Conservation (phyloP, 441 rosid species). For the Bruguiera hainesii region DNA sequence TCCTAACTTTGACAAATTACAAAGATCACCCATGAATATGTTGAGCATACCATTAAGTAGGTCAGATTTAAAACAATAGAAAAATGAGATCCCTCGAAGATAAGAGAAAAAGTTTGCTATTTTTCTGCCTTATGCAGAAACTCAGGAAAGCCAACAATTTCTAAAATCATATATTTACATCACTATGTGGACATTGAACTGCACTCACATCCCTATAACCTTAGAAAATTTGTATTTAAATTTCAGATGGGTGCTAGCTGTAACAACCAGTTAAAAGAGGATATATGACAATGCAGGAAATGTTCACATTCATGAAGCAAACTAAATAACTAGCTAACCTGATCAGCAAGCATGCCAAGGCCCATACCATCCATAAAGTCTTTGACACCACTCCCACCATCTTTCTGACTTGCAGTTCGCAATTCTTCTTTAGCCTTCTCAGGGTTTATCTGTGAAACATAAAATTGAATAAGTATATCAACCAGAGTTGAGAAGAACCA, state of each 20-base stretch:
- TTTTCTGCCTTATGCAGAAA: background rate
- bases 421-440: conserved; percentile 68
- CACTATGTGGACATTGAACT: background rate
- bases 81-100: background rate
- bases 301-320: background rate
- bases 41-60: background rate
- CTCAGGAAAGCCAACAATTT: background rate
- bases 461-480: conserved; percentile 20
- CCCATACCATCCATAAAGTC: conserved; percentile 78
- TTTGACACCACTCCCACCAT: conserved; percentile 46
- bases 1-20: conserved; percentile 41
- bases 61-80: background rate
- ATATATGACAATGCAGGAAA: background rate
- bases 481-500: conserved; percentile 9
- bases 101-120: background rate
- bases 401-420: conserved; percentile 33
- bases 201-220: too few relatives aligned
- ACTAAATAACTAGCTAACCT: conserved; percentile 35
- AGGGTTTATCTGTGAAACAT: conserved; percentile 52
- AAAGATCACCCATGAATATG: background rate
- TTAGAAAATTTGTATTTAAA: too few relatives aligned
- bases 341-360: conserved; percentile 67
- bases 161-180: background rate
- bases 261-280: background rate
- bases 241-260: too few relatives aligned